Percentiles rank a stretch among this genome's conserved stretches.
These are phyloP conservation scores for Phialophora expanda DNA, from an alignment of 2,329 filamentous ascomycete species.

Conservation along the genomic window DNA sequence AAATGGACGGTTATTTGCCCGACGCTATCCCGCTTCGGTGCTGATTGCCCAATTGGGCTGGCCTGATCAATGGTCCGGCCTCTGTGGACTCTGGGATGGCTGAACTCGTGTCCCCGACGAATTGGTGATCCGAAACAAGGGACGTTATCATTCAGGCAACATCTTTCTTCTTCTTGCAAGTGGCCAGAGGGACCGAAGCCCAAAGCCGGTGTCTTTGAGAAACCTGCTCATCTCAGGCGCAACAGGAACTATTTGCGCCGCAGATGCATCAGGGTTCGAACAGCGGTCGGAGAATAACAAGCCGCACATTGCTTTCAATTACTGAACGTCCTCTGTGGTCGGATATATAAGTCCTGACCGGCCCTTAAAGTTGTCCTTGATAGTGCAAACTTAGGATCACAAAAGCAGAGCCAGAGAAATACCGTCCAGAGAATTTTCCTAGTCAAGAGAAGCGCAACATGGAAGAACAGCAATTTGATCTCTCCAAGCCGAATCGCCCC, in stretches of 20 bases:
- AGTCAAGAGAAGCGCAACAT: constrained; percentile 7
- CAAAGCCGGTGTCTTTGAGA: not conserved
- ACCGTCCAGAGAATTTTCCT: not conserved
- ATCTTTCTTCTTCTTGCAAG: not conserved
- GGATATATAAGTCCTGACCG: not conserved
- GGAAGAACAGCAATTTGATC: constrained; percentile 22
- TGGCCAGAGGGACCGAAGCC: not conserved
- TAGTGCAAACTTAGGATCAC: not conserved
- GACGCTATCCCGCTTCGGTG: constrained; percentile 9
- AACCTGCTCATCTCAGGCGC: constrained; percentile 10
- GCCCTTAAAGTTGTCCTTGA: not conserved
- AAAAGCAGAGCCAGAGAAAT: not conserved
- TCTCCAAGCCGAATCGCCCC: constrained; percentile 27
- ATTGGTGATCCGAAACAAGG: not conserved
- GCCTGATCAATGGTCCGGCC: not conserved
- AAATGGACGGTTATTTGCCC: constrained; percentile 10
- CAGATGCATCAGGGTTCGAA: not conserved
- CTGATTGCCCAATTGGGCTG: constrained; percentile 7
- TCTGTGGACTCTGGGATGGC: not conserved
- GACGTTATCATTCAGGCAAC: not conserved
- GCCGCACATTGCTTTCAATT: not conserved
- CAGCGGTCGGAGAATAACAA: not conserved
- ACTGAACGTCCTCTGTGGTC: too few species aligned
- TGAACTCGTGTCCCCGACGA: not conserved
- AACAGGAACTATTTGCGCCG: not conserved